phyloP scores from a whole-genome alignment of 2,329 filamentous ascomycete species.

The Neocucurbitaria cava region DNA sequence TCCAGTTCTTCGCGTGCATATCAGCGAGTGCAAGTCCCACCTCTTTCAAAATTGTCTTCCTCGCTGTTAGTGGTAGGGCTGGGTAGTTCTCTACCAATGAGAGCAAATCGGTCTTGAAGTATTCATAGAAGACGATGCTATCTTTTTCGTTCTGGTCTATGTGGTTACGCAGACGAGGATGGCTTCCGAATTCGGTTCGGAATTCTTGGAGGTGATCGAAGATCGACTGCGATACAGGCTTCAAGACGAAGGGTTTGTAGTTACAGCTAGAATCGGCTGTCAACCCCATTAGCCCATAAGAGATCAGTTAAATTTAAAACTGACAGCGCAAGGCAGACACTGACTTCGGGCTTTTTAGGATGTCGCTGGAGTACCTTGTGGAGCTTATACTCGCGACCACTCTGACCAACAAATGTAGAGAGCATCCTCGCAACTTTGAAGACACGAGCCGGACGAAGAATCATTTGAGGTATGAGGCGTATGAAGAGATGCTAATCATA shows the following conservation, averaged over 20 bases:
- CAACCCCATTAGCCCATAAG: constrained; percentile 38
- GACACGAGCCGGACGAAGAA: no score
- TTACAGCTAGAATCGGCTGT: no score
- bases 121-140: constrained; percentile 45
- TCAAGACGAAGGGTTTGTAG: constrained; percentile 44
- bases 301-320: constrained; percentile 19
- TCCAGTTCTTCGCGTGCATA: constrained; percentile 47
- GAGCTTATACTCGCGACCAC: constrained; percentile 46
- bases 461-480: no score
- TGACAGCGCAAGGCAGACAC: constrained; percentile 47
- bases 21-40: constrained; percentile 47
- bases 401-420: constrained; percentile 45
- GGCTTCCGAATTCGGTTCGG: constrained; percentile 39
- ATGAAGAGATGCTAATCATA: no score
- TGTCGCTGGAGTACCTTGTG: constrained; percentile 40
- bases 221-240: constrained; percentile 39
- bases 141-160: constrained; percentile 46
- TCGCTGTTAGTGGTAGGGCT: constrained; percentile 36
- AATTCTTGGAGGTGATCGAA: constrained; percentile 44
- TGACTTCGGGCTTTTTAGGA: constrained; percentile 32
- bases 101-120: constrained; percentile 45
- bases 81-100: constrained; percentile 41
- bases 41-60: constrained; percentile 44
- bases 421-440: no score
- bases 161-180: constrained; percentile 46